A percentile compares a stretch with the other conserved stretches of the same genome.
Conservation (phyloP, 768 basidiomycete species). For the Pholiota conissans region DNA sequence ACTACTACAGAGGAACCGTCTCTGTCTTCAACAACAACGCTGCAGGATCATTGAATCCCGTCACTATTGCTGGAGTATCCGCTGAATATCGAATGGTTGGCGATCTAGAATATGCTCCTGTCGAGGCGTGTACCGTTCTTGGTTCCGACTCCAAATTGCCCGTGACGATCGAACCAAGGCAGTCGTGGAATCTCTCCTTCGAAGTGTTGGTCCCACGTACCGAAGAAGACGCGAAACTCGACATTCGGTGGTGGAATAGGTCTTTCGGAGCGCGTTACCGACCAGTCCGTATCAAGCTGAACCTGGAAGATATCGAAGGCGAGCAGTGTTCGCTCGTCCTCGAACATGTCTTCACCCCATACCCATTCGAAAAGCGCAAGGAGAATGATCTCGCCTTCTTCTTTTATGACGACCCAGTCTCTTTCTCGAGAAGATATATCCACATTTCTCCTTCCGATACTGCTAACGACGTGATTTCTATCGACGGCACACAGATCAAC, state of each 20-base stretch:
- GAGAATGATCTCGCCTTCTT: constrained; percentile 32
- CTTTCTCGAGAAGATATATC: constrained; percentile 24
- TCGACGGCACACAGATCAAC: constrained; percentile 23
- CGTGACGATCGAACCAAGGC: constrained; percentile 34
- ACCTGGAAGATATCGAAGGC: constrained; percentile 36
- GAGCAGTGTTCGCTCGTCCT: constrained; percentile 38
- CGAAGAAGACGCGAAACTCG: constrained; percentile 31
- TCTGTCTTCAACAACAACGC: constrained; percentile 32
- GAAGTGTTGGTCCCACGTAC: constrained; percentile 29
- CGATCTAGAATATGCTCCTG: constrained; percentile 30
- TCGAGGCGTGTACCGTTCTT: constrained; percentile 24
- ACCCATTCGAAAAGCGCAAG: constrained; percentile 22
- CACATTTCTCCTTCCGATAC: constrained; percentile 21
- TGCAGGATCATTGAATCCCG: constrained; percentile 21
- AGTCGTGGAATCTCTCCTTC: constrained; percentile 30
- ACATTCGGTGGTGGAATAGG: constrained; percentile 31
- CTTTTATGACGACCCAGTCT: constrained; percentile 33
- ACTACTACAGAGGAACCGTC: constrained; percentile 25
- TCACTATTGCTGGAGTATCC: constrained; percentile 26
- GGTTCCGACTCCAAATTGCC: constrained; percentile 24
- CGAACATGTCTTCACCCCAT: constrained; percentile 37
- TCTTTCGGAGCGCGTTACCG: constrained; percentile 32
- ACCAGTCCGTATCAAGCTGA: constrained; percentile 37
- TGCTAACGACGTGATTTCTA: constrained; percentile 19
- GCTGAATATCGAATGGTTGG: constrained; percentile 36